Conservation (phyloP, 345 rosid genomes). For the Jatropha curcas region DNA sequence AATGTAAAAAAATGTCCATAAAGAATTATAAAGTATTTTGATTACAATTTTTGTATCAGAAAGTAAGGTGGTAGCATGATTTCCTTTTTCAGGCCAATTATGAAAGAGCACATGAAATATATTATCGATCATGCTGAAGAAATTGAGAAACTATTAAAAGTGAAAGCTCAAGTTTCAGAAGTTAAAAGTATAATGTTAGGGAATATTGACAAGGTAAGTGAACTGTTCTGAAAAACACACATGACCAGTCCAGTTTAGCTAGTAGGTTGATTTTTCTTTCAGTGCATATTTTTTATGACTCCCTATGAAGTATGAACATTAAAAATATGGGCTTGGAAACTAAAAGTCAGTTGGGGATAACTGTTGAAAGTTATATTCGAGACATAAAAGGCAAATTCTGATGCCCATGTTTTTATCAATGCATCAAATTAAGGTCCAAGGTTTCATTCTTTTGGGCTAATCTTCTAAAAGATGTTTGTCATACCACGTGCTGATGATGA, state of each 20-base stretch:
- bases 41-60: slow-evolving; percentile 4
- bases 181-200: slow-evolving; percentile 95
- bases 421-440: not conserved
- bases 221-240: not conserved
- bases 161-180: slow-evolving; percentile 97
- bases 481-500: not conserved
- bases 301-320: not conserved
- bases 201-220: slow-evolving; percentile 84
- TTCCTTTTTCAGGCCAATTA: slow-evolving; percentile 58
- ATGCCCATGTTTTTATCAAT: not conserved
- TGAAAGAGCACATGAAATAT: slow-evolving; percentile 98
- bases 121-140: slow-evolving; percentile 93
- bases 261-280: not conserved
- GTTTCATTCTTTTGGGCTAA: not conserved
- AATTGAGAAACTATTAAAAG: slow-evolving; percentile 89
- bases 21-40: not conserved
- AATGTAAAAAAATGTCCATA: not conserved
- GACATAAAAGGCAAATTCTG: not conserved
- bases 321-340: not conserved
- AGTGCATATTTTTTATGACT: not conserved
- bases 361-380: not conserved
- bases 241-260: not conserved
- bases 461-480: too few species aligned
- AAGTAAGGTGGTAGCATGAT: slow-evolving; percentile 2
- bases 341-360: not conserved